Conservation (phyloP, 495 filamentous ascomycete species). For the Podospora pseudocomata region DNA sequence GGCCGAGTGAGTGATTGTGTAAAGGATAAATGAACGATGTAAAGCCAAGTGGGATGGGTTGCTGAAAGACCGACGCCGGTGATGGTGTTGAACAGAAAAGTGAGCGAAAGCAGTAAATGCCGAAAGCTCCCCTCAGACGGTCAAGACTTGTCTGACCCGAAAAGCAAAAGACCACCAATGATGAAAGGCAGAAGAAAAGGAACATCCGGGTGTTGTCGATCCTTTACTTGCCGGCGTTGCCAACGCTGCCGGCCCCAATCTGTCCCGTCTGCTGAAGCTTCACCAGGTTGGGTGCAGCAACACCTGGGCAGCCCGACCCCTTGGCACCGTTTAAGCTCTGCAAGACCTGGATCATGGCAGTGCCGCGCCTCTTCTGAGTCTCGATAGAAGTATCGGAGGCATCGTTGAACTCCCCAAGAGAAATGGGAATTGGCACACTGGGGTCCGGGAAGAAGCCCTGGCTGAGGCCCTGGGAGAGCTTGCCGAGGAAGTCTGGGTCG, state of each 20-base stretch:
- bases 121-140: background rate
- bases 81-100: background rate
- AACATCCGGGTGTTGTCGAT: background rate
- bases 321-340: conserved; percentile 26
- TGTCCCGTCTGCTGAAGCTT: conserved; percentile 22
- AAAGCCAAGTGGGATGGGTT: background rate
- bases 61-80: background rate
- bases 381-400: conserved; percentile 12
- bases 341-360: conserved; percentile 29
- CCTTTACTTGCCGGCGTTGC: conserved; percentile 12
- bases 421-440: conserved; percentile 22
- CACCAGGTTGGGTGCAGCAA: conserved; percentile 19
- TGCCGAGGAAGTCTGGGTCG: conserved; percentile 23
- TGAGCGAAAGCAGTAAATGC: background rate
- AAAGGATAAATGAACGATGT: background rate
- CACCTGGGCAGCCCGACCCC: conserved; percentile 27
- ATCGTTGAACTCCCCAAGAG: conserved; percentile 26
- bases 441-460: conserved; percentile 30
- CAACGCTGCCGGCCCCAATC: conserved; percentile 3
- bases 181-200: conserved; percentile 3
- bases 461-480: conserved; percentile 19
- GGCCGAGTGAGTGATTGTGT: background rate
- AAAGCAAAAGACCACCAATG: conserved; percentile 4
- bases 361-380: conserved; percentile 20
- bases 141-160: background rate